Evolutionary conservation across 1,284 basidiomycete species (phyloP), one percentile per base, ranked within the genome.

Genomic region (Rhodotorula mucilaginosa): DNA sequence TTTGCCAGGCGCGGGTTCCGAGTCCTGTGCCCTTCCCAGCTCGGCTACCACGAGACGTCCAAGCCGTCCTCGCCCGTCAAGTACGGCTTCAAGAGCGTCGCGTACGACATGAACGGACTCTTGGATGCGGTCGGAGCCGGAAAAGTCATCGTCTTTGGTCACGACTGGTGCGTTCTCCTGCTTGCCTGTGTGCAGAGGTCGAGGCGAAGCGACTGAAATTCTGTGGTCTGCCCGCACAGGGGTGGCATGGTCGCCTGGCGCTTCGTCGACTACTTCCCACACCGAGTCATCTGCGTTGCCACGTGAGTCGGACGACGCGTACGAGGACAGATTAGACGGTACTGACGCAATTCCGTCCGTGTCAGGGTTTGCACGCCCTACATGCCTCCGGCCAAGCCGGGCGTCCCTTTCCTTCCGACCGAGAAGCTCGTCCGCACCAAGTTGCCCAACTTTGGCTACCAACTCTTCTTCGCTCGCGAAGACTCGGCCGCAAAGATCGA

Each of bases 231-330:
- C 39, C 10, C 39, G n/a, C 49, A 13, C 52, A 76, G 76, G 76
- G 77, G 77, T 63, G 77, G 77, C 19, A 69, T 75, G 65, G 63
- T 77, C 31, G 77, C 76, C 8, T 78, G 77, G 77, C 61, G 77
- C 2, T 78, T 77, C 64, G 68, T 67, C 13, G 67, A 76, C n/a
- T 78, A 73, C 65, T 76, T 75, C 64, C 74, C 74, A 0, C 58
- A 72, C 16, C 54, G 76, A 2, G 72, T 77, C 26, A 57, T 72
- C 13, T 70, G 72, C 26, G 59, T 77, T 49, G 73, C 73, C 1
- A 67, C 44, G 71, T 75, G 16, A 34, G 68, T 61, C 31, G 18
- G 26, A 26, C 23, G 7, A 5, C 23, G 31, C 49, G 6, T 51
- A 23, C 26, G 31, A 5, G 54, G 15, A 16, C 15, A 10, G 12